Base-by-base conservation (phyloP, 1,284 basidiomycete genomes). In the Puccinia triticina region DNA sequence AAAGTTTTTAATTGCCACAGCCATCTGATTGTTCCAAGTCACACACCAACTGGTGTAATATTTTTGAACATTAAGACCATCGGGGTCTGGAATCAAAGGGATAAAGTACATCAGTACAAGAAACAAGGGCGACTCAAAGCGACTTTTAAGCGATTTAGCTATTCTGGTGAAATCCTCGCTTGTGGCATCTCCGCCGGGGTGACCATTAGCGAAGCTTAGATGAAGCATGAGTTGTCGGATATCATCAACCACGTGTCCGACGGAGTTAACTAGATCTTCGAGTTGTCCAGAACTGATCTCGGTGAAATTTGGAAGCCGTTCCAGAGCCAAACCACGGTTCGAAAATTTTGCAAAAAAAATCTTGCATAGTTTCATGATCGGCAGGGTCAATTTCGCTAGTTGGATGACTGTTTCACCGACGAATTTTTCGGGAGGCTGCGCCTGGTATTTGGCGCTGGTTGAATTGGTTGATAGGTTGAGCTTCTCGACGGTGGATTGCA, bases 1-100 rank as follows among this genome's bases (percentile, higher is more conserved):
- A 21, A 55, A 55, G 18, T 55, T 55, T 5, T 55, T 8, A 55
- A 55, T 55, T 8, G 53, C 53, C 18, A 55, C 10, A 55, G 53
- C 53, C 53, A 55, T 55, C 53, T 55, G 53, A 55, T 55, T 55
- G 18, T 55, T 55, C 53, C 53, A 55, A 55, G 53, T 55, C 18
- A 55, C 53, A 55, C 53, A 55, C 53, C 53, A 55, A 55, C 23
- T 55, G 11, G 4, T 8, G 23, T 55, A 55, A 55, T 55, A 55
- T 21, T 55, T n/a, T 55, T 55, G 14, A n/a, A 8, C 11, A 55
- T 55, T 8, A 21, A 21, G 53, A n/a, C 53, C 53, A n/a, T 55
- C 53, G 23, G 53, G 4, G 18, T 55, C 23, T 12, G 53, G 53
- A n/a, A 55, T 55, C 53, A 55, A 55, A 55, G 53, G 53, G 23